These are phyloP conservation scores for Xylaria sp. DNA, from an alignment of 2,329 filamentous ascomycete species.

Conservation along the genomic window DNA sequence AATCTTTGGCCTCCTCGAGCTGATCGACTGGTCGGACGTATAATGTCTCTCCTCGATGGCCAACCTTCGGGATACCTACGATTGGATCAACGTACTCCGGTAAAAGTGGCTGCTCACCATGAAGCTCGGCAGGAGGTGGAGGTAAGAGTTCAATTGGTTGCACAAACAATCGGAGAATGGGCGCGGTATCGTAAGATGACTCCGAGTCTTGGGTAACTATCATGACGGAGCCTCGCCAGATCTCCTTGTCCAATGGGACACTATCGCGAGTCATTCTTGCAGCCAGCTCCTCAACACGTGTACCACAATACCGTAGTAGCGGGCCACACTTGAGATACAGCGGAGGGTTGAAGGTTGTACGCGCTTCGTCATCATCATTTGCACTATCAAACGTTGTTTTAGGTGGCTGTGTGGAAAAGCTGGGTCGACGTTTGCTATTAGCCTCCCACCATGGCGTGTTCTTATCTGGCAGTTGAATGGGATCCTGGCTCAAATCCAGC, in stretches of 20 bases:
- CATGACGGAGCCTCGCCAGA: slow-evolving; percentile 95
- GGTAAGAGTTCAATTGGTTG: slow-evolving; percentile 86
- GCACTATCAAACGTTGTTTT: slow-evolving; percentile 74
- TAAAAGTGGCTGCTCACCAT: slow-evolving; percentile 71
- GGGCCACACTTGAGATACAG: slow-evolving; percentile 92
- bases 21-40: slow-evolving; percentile 92
- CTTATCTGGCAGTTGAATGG: slow-evolving; percentile 55
- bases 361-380: slow-evolving; percentile 71
- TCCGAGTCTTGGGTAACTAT: slow-evolving; percentile 89
- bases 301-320: slow-evolving; percentile 87
- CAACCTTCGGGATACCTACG: slow-evolving; percentile 86
- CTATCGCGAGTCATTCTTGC: slow-evolving; percentile 53
- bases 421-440: slow-evolving; percentile 59
- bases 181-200: slow-evolving; percentile 83
- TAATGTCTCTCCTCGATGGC: slow-evolving; percentile 83
- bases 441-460: slow-evolving; percentile 83
- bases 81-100: slow-evolving; percentile 90
- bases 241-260: slow-evolving; percentile 69
- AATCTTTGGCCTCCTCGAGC: slow-evolving; percentile 79
- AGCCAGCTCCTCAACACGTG: slow-evolving; percentile 70
- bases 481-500: slow-evolving; percentile 66
- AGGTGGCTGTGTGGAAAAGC: slow-evolving; percentile 59
- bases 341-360: slow-evolving; percentile 82
- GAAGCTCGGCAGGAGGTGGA: slow-evolving; percentile 77
- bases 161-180: slow-evolving; percentile 84